Evolutionary conservation across 495 filamentous ascomycete genomes (phyloP), one percentile per base, ranked within the genome.

Genomic region (Lichenothelia convexa): DNA sequence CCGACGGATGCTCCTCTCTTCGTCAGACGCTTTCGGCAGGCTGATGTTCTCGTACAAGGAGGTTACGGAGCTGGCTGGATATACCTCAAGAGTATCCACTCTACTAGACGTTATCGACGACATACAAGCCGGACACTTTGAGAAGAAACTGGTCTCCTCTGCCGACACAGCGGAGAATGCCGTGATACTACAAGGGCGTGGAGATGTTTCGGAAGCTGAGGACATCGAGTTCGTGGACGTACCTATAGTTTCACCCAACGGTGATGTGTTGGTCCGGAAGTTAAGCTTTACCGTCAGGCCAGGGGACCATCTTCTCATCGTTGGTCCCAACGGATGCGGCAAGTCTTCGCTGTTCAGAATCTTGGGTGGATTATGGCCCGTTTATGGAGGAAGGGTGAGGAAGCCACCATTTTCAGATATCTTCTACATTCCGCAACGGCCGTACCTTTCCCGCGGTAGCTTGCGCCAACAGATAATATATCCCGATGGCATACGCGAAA

Each of bases 1-100:
- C 48, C 68, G 89, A 34, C 66, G 89, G 27, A 78, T 97, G 66
- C 67, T 97, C 2, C 64, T 95, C 2, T 82, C 77, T 19, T 86
- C 84, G 18, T 93, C 85, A 0, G 89, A 97, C 50, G 89, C 89
- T 20, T 93, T 97, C 47, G 91, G 91, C 9, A 78, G 91, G 19
- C 58, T 97, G 34, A 94, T 94, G 89, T 94, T 93, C 61, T 87
- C 80, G 16, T 97, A 97, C 63, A 91, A 92, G 53, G 91, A 84
- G 47, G 68, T 97, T 46, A 92, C 87, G 34, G 89, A 97, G 51
- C 65, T 97, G 35, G 91, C 89, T 1, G 89, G 89, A 17, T 93
- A 94, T 62, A 94, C 89, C 6, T 82, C 81, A 9, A 76, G 89
- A 18, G 89, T 95, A 8, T 78, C 86, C 4, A 78, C 76, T 11